Base-by-base conservation (phyloP, 257 asterid genomes). In the Parsonsia alboflavescens region DNA sequence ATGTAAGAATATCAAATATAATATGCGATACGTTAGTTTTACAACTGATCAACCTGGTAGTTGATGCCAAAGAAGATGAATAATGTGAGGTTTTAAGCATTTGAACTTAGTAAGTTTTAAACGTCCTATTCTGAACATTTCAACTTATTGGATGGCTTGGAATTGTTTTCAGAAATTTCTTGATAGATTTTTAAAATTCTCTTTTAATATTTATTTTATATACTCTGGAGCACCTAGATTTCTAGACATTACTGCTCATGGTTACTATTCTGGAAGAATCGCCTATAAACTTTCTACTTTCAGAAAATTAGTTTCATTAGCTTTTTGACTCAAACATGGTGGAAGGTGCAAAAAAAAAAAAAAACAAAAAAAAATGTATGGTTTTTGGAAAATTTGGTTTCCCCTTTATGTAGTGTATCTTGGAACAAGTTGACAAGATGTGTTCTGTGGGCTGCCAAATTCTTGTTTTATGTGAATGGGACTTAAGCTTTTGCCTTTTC, bases 401-500 rank as follows among this genome's bases (percentile, higher is more conserved):
- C 44, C 6, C 45, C 44, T 62, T 62, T 10, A 30, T 62, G 28
- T 59, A 11, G 45, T 62, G 45, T 30, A 0, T 26, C 3, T 16
- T 6, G 45, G 41, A 62, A 62, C 68, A 62, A 62, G 42, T 62
- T 62, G 28, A 4, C 42, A 59, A 62, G 68, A 4, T 62, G 7
- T 62, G 11, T 13, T 30, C 13, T 17, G 12, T 16, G 68, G 22
- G 30, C 12, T 62, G 5, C 72, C 56, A 21, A 52, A 67, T 49
- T 74, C 74, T 33, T 59, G 24, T 76, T 78, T 73, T 42, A 71
- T 26, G 36, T 59, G 21, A 22, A 12, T 39, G 21, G 49, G 22
- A 57, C 67, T 78, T 30, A 48, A 53, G 28, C 54, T 48, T 65
- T 56, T 56, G 59, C 48, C 56, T 59, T 75, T 76, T 52, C 83